Conservation (phyloP, 2,329 filamentous ascomycete species). For the Diaporthe batatas region DNA sequence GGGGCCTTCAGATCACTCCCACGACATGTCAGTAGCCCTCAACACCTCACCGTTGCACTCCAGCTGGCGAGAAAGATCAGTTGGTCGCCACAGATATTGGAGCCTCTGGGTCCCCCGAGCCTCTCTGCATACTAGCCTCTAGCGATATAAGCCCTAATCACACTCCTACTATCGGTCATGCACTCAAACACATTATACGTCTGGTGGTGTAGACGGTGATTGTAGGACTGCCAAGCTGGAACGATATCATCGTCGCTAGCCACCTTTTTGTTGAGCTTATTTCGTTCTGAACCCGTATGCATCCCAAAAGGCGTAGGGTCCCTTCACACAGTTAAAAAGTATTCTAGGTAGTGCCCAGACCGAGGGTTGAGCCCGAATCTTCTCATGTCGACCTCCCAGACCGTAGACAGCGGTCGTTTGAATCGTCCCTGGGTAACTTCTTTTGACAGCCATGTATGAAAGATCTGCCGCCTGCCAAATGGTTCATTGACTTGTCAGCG, state of each 20-base stretch:
- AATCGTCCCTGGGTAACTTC: no score
- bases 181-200: conserved; percentile 56
- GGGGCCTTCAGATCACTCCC: conserved; percentile 5
- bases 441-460: no score
- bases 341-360: no score
- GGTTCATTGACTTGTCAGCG: no score
- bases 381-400: no score
- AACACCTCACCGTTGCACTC: conserved; percentile 43
- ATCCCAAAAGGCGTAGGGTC: no score
- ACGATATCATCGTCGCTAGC: conserved; percentile 52
- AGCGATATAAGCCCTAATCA: conserved; percentile 59
- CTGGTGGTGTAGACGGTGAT: conserved; percentile 58
- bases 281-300: conserved; percentile 43
- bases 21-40: not conserved
- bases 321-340: no score
- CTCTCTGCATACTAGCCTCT: conserved; percentile 66
- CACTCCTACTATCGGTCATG: conserved; percentile 53
- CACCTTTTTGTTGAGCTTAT: conserved; percentile 51
- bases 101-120: conserved; percentile 49
- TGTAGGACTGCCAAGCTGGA: conserved; percentile 61
- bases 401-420: no score
- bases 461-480: no score
- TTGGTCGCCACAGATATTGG: conserved; percentile 51
- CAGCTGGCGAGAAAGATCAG: conserved; percentile 49
- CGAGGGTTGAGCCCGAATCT: no score